Evolutionary conservation across 2,329 filamentous ascomycete genomes (phyloP), one percentile per base, ranked within the genome.

Genomic region (Lasiodiplodia hormozganensis): DNA sequence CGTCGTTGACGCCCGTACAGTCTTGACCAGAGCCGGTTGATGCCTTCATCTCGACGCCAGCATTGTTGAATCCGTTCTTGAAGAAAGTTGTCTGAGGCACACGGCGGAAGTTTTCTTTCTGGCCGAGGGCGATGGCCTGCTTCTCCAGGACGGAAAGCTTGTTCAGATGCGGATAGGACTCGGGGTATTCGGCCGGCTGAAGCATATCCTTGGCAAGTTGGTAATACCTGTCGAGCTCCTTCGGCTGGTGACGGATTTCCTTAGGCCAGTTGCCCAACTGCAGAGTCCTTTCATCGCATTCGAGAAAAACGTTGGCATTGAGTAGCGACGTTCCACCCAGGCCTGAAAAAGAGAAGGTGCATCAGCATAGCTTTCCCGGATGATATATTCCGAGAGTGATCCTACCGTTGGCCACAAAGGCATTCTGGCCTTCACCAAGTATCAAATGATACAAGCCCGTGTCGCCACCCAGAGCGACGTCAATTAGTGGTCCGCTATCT

Each of bases 241-340:
- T 74, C 2, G 78, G 78, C 25, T 82, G 34, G 3, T 72, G 1
- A 47, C 85, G 77, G 18, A 90, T 84, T 74, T 90, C 85, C 10
- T 82, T 73, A 0, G 89, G 89, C 89, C 89, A 92, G 8, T 82
- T 78, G 2, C 83, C 80, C 77, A 87, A 81, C 1, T 76, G 74
- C 67, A 91, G 76, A 0, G 87, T 87, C 4, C 82, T 80, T 16
- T 84, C 75, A 66, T 90, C 87, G 3, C 88, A 85, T 71, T 87
- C 83, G 16, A 91, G 78, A 72, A 89, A 92, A 1, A 91, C 86
- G 73, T 91, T 91, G 12, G 89, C 88, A 70, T 91, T 91, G 51
- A 91, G 83, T 34, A 91, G 75, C 74, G 87, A 90, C 2, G 88
- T 89, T 12, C 89, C 89, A 11, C 89, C 89, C 34, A 91, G 85